These are phyloP conservation scores for Fusarium euwallaceae DNA, from an alignment of 2,329 filamentous ascomycete genomes.

Conservation along the genomic window DNA sequence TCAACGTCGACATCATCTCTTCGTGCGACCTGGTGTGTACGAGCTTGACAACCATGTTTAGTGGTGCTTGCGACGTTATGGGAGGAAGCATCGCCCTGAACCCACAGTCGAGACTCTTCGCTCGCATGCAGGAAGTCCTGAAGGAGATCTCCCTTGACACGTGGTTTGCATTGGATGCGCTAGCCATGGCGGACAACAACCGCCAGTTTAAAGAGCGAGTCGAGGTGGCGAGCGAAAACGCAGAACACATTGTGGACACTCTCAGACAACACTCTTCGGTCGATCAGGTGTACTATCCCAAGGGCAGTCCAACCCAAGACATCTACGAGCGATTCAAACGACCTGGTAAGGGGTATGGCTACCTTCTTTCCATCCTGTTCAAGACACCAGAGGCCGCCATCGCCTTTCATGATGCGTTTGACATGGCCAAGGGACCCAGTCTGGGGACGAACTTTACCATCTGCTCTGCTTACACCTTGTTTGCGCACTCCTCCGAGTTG, in stretches of 20 bases:
- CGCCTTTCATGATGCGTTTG: slow-evolving; percentile 63
- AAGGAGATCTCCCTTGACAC: slow-evolving; percentile 37
- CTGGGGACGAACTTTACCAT: slow-evolving; percentile 65
- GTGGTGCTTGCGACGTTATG: slow-evolving; percentile 67
- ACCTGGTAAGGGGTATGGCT: slow-evolving; percentile 62
- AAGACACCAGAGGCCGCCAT: slow-evolving; percentile 50
- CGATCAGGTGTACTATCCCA: slow-evolving; percentile 57
- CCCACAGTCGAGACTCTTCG: slow-evolving; percentile 54
- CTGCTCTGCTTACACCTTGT: slow-evolving; percentile 55
- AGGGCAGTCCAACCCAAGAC: slow-evolving; percentile 53
- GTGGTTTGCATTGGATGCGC: slow-evolving; percentile 43
- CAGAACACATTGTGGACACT: slow-evolving; percentile 46
- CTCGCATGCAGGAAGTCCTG: slow-evolving; percentile 44
- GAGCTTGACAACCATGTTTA: slow-evolving; percentile 68
- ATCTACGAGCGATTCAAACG: slow-evolving; percentile 49
- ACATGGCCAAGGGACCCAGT: slow-evolving; percentile 63
- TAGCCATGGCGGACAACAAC: slow-evolving; percentile 57
- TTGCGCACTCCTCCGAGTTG: slow-evolving; percentile 55
- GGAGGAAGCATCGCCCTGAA: slow-evolving; percentile 61
- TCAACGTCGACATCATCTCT: slow-evolving; percentile 60
- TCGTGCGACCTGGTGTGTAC: slow-evolving; percentile 64
- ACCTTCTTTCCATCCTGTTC: slow-evolving; percentile 65
- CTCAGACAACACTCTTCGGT: slow-evolving; percentile 41
- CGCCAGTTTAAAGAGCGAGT: slow-evolving; percentile 53
- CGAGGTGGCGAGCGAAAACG: slow-evolving; percentile 42